Conservation (phyloP, 768 basidiomycete species). For the Mycena vitilis region DNA sequence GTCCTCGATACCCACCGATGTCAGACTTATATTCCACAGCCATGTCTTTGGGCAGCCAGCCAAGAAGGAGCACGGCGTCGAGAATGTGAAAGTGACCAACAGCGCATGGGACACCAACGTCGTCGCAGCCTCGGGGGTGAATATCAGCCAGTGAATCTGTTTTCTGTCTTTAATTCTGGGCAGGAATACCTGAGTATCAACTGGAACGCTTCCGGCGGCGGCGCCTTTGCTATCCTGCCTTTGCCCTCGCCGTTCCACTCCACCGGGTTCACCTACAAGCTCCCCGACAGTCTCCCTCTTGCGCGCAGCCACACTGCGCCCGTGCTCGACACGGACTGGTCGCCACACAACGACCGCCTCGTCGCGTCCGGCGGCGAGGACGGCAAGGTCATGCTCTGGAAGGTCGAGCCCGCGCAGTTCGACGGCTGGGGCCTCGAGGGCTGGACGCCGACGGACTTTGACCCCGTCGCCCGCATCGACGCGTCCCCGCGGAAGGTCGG, state of each 20-base stretch:
- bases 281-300: constrained; percentile 93
- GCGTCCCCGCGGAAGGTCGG: constrained; percentile 91
- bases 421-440: constrained; percentile 88
- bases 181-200: constrained; percentile 91
- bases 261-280: constrained; percentile 73
- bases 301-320: constrained; percentile 87
- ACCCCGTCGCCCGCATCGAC: constrained; percentile 85
- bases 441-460: constrained; percentile 87
- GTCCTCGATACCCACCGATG: constrained; percentile 7
- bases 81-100: constrained; percentile 88
- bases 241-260: constrained; percentile 77
- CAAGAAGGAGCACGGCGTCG: constrained; percentile 85
- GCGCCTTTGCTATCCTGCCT: constrained; percentile 95
- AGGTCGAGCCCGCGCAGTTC: constrained; percentile 74
- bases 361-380: constrained; percentile 96
- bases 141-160: constrained; percentile 12
- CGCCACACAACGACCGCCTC: constrained; percentile 90
- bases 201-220: constrained; percentile 94
- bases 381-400: constrained; percentile 93
- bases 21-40: constrained; percentile 51
- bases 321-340: constrained; percentile 97
- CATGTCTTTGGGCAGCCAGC: constrained; percentile 92
- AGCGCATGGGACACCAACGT: constrained; percentile 98
- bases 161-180: constrained; percentile 21
- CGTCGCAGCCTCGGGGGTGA: constrained; percentile 83